A percentile compares a stretch with the other conserved stretches of the same genome.
phyloP scores from a whole-genome alignment of 768 basidiomycete genomes.

The Phaeolepiota aurea region DNA sequence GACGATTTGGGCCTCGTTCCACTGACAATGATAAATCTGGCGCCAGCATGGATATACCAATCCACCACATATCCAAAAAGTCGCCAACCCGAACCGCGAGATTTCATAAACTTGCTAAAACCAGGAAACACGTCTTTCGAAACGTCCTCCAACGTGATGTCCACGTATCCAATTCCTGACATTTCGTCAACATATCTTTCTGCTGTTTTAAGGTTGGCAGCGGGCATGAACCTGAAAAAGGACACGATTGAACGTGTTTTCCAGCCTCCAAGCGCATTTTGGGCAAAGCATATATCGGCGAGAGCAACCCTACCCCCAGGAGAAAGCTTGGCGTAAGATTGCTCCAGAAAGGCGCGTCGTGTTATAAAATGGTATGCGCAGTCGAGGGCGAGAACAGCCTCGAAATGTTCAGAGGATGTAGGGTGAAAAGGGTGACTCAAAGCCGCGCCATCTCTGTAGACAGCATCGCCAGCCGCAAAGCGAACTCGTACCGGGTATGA shows the following conservation, averaged over 20 bases:
- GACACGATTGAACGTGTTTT: slow-evolving; percentile 18
- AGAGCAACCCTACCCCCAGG: slow-evolving; percentile 48
- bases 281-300: slow-evolving; percentile 52
- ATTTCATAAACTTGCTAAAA: slow-evolving; percentile 41
- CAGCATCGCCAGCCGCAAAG: slow-evolving; percentile 43
- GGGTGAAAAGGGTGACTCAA: slow-evolving; percentile 37
- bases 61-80: slow-evolving; percentile 30
- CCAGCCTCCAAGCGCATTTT: slow-evolving; percentile 13
- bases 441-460: slow-evolving; percentile 19
- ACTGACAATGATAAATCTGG: slow-evolving; percentile 43
- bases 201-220: slow-evolving; percentile 37
- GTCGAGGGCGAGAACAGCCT: slow-evolving; percentile 52
- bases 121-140: slow-evolving; percentile 49
- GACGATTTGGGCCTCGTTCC: slow-evolving; percentile 14
- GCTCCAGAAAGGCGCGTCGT: slow-evolving; percentile 41
- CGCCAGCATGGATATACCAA: slow-evolving; percentile 26
- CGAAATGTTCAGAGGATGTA: slow-evolving; percentile 22
- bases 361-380: slow-evolving; percentile 64
- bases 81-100: slow-evolving; percentile 32
- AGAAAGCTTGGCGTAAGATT: slow-evolving; percentile 35
- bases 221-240: slow-evolving; percentile 35
- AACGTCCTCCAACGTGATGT: slow-evolving; percentile 50
- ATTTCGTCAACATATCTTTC: slow-evolving; percentile 36
- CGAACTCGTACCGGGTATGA: slow-evolving; percentile 17
- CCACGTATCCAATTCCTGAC: slow-evolving; percentile 40